Evolutionary conservation across 106 monocot species (phyloP).

Genomic region (Allium sativum): DNA sequence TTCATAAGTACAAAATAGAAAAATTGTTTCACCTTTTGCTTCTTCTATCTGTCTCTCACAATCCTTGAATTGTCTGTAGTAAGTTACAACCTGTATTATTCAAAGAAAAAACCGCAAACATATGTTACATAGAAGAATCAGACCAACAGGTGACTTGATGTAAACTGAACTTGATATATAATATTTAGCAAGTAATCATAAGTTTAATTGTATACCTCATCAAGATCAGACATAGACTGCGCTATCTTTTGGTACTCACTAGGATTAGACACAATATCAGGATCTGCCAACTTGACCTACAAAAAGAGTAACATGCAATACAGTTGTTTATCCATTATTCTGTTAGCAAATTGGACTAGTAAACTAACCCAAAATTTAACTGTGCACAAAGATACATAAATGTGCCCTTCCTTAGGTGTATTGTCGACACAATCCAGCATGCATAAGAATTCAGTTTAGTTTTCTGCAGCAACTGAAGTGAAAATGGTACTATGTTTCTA

Average conservation of each 20-base stretch:
- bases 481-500: no score
- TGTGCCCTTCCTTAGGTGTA: no score
- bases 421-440: no score
- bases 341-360: not conserved
- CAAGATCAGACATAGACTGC: conserved; percentile 82
- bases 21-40: conserved; percentile 48
- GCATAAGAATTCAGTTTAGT: no score
- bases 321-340: not conserved
- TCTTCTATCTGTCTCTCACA: conserved; percentile 82
- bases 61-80: conserved; percentile 69
- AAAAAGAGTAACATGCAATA: conserved; percentile 5
- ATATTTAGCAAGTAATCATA: conserved; percentile 5
- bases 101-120: conserved; percentile 1
- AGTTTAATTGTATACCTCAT: conserved; percentile 39
- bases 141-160: not conserved
- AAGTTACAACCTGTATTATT: conserved; percentile 60
- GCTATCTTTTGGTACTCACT: conserved; percentile 95
- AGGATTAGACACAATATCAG: conserved; percentile 88
- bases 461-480: no score
- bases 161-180: not conserved
- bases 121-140: conserved; percentile 1
- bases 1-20: conserved; percentile 2
- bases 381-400: no score
- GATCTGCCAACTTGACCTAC: conserved; percentile 93
- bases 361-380: no score